Evolutionary conservation across 805 yeast species (phyloP), one percentile per base, ranked within the genome.

Genomic region (Ogataea salicorniae): DNA sequence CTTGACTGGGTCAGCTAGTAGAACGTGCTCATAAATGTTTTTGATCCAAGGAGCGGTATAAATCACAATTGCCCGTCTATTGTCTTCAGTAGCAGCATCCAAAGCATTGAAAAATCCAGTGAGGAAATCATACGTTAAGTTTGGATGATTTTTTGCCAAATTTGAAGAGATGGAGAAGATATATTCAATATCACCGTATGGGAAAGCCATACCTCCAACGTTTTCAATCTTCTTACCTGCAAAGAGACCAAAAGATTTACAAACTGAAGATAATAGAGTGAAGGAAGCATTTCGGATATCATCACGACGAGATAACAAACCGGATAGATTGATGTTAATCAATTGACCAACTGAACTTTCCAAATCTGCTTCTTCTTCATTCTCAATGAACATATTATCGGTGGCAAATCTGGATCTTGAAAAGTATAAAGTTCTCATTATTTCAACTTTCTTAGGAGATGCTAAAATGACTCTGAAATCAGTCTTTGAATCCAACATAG

Each of bases 1-100:
- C 47, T 68, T 71, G 31, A 74, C 76, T 26, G 78, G 80, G 54
- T 77, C 80, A 16, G 70, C 71, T 38, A 75, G 56, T 57, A 72
- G 83, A 7, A 87, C 81, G 53, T 79, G 64, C 14, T 72, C 70
- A 59, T 80, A 79, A 22, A 87, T 70, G 55, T 87, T 84, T 22
- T 75, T 75, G 15, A 85, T 72, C 95, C 96, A 89, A 2, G 94
- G 91, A 0, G 85, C 70, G 11, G 82, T 68, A 57, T 81, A 81
- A 17, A 72, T 71, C 1, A 80, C 74, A 47, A 74, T 66, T n/a
- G 71, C 55, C 42, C 70, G 60, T 59, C 68, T 47, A 37, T 69
- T 69, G 7, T 62, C 68, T 0, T 46, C 49, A 0, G 68, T 63
- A 18, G 75, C 56, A 42, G 64, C 67, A 2, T 72, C 78, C 49